A percentile compares a stretch with the other conserved stretches of the same genome.
Conservation (phyloP, 768 basidiomycete genomes). For the Mycena polygramma region DNA sequence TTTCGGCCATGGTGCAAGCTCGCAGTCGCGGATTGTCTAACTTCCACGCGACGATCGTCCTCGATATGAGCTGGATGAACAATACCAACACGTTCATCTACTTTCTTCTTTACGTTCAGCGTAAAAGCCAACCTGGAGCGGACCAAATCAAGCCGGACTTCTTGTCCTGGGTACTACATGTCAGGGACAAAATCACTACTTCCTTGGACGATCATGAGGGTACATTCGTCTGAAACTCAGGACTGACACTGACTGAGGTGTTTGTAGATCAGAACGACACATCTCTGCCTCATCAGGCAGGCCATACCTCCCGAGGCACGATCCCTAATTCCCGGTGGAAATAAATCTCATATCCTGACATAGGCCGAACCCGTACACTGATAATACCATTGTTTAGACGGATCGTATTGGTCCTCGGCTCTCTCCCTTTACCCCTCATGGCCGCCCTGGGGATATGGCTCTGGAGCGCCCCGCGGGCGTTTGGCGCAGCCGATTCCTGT, state of each 20-base stretch:
- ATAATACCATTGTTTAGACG: neutral
- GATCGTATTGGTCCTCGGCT: conserved; percentile 19
- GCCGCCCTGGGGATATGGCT: conserved; percentile 25
- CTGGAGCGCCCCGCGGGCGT: conserved; percentile 22
- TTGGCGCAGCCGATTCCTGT: neutral
- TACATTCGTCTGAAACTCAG: no score
- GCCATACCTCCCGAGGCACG: no score
- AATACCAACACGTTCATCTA: conserved; percentile 17
- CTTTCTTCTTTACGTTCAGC: conserved; percentile 16
- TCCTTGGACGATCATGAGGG: no score
- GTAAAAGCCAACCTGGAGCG: neutral
- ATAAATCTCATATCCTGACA: no score
- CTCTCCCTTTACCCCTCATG: conserved; percentile 25
- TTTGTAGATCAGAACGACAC: no score
- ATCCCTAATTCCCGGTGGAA: no score
- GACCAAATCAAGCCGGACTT: neutral
- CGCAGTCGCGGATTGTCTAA: conserved; percentile 9
- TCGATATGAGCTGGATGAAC: conserved; percentile 10
- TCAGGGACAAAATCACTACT: no score
- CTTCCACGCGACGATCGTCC: conserved; percentile 3
- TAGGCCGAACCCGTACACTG: no score
- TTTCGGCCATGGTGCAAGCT: conserved; percentile 31
- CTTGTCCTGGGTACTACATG: conserved; percentile 3
- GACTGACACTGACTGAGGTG: no score
- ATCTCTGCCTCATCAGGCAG: no score